phyloP scores from a whole-genome alignment of 345 rosid species.

The Populus ilicifolia region DNA sequence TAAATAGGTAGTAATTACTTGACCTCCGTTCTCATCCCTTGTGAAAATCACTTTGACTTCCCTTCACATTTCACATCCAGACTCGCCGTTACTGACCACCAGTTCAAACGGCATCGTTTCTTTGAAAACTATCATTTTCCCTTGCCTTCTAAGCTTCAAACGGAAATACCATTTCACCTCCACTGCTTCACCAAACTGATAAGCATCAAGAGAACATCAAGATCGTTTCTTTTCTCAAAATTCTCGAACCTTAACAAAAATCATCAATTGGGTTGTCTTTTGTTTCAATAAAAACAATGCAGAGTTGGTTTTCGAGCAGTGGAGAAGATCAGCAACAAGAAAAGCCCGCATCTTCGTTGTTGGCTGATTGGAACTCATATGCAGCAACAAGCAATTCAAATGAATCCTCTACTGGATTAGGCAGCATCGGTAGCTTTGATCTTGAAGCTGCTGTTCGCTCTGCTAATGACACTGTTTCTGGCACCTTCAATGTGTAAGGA shows the following conservation, averaged over 20 bases:
- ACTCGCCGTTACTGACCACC: no score
- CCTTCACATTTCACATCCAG: no score
- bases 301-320: constrained; percentile 21
- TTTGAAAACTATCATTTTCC: no score
- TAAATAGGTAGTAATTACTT: no score
- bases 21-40: no score
- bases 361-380: constrained; percentile 32
- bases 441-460: constrained; percentile 31
- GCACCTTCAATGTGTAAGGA: constrained; percentile 32
- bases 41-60: no score
- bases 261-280: background rate
- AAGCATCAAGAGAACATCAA: background rate
- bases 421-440: constrained; percentile 16
- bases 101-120: no score
- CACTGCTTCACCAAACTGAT: background rate
- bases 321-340: constrained; percentile 12
- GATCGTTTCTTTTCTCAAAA: background rate
- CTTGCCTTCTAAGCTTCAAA: no score
- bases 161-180: background rate
- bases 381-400: constrained; percentile 13
- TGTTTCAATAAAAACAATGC: constrained; percentile 13
- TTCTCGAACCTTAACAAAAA: background rate
- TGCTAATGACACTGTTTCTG: constrained; percentile 25
- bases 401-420: background rate
- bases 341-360: constrained; percentile 19